Conservation (phyloP, 805 yeast genomes). For the Grigorovia yakushimaensis region DNA sequence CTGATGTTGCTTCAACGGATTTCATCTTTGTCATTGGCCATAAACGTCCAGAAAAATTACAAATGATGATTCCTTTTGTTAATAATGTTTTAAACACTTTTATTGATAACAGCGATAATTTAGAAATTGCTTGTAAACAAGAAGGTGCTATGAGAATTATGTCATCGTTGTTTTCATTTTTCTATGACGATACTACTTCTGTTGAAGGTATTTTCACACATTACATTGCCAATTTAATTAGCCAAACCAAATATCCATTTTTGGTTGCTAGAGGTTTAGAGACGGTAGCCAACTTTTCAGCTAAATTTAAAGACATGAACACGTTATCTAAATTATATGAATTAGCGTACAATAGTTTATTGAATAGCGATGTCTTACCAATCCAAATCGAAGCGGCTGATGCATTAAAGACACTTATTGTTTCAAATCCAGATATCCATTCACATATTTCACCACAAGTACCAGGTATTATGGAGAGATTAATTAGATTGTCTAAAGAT, state of each 20-base stretch:
- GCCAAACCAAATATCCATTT: constrained; percentile 44
- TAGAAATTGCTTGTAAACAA: constrained; percentile 46
- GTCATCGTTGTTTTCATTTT: constrained; percentile 48
- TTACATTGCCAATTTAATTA: constrained; percentile 56
- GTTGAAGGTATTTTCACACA: constrained; percentile 57
- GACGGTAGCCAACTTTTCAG: constrained; percentile 36
- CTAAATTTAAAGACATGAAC: constrained; percentile 29
- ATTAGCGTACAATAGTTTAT: constrained; percentile 32
- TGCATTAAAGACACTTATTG: constrained; percentile 71
- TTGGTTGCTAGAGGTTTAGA: constrained; percentile 66
- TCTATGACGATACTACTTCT: constrained; percentile 31
- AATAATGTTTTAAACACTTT: constrained; percentile 37
- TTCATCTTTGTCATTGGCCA: constrained; percentile 54
- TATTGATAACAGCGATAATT: constrained; percentile 26
- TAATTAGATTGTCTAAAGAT: constrained; percentile 64
- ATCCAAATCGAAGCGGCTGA: constrained; percentile 81
- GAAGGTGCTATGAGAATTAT: constrained; percentile 78
- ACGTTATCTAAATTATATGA: constrained; percentile 34
- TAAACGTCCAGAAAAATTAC: constrained; percentile 46
- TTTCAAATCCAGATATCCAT: constrained; percentile 52
- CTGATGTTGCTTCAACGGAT: constrained; percentile 74
- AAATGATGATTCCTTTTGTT: constrained; percentile 45
- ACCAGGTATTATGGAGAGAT: constrained; percentile 70
- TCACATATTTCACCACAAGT: constrained; percentile 63
- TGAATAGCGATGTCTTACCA: constrained; percentile 46